Conservation (phyloP, 139 green algal genomes). For the Chlamydomonas sp. region DNA sequence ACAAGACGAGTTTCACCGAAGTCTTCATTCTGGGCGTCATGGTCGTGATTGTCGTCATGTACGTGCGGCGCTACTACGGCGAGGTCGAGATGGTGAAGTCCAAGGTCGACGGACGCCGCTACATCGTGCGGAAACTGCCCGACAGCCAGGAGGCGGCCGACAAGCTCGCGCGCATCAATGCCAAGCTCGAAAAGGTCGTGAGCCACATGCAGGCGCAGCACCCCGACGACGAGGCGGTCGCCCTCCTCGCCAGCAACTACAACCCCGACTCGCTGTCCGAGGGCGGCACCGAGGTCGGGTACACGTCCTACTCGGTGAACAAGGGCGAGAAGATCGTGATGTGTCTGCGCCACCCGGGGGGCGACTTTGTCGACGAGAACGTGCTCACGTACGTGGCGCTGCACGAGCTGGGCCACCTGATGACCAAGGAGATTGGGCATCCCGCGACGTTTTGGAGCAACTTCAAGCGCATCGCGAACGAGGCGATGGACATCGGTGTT, state of each 20-base stretch:
- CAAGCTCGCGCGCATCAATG: slow-evolving; percentile 11
- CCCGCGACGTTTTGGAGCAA: slow-evolving; percentile 21
- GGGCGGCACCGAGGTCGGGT: slow-evolving; percentile 11
- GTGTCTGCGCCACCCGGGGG: slow-evolving; percentile 11
- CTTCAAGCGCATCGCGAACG: slow-evolving; percentile 4
- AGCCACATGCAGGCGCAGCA: slow-evolving; percentile 11
- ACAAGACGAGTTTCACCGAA: no score
- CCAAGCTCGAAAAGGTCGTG: slow-evolving; percentile 1
- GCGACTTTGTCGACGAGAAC: slow-evolving; percentile 18
- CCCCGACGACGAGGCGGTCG: background rate
- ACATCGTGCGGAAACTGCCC: slow-evolving; percentile 16
- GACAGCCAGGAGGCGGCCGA: slow-evolving; percentile 18
- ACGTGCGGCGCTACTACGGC: slow-evolving; percentile 1
- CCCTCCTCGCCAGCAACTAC: slow-evolving; percentile 5
- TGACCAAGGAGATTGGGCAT: slow-evolving; percentile 18
- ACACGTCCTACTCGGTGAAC: slow-evolving; percentile 27
- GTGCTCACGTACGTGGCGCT: slow-evolving; percentile 21
- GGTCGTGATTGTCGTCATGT: slow-evolving; percentile 15
- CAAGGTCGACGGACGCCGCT: background rate
- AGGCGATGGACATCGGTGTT: slow-evolving; percentile 16
- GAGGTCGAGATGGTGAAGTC: slow-evolving; percentile 8
- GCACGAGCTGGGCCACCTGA: slow-evolving; percentile 26
- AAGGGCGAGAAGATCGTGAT: slow-evolving; percentile 27
- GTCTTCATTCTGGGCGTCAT: slow-evolving; percentile 15
- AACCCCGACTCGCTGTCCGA: slow-evolving; percentile 19